phyloP scores from a whole-genome alignment of 306 rosid genomes.

The Cucurbita maxima region DNA sequence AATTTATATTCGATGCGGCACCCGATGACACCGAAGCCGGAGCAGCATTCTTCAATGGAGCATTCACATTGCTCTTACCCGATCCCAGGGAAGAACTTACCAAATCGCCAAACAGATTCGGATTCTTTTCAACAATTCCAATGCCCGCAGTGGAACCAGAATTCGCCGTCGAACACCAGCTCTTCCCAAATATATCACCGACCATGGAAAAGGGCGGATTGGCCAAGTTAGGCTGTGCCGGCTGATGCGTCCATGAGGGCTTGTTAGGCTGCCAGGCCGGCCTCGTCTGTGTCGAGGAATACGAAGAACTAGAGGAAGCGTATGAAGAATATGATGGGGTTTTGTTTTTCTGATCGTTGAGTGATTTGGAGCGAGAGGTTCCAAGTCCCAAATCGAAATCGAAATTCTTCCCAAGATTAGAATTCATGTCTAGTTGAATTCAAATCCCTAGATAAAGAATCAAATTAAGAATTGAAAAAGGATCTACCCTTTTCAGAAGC shows the following conservation, averaged over 20 bases:
- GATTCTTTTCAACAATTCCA: constrained; percentile 52
- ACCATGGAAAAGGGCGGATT: constrained; percentile 61
- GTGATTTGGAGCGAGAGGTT: constrained; percentile 60
- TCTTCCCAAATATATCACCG: constrained; percentile 85
- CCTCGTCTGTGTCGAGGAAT: constrained; percentile 24
- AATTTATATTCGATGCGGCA: constrained; percentile 13
- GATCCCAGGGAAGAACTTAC: constrained; percentile 64
- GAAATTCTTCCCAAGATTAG: constrained; percentile 37
- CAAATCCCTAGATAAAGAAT: background rate
- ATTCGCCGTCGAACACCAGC: constrained; percentile 49
- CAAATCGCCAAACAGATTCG: constrained; percentile 85
- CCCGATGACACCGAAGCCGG: constrained; percentile 4
- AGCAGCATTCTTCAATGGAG: constrained; percentile 53
- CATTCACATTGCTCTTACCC: constrained; percentile 27
- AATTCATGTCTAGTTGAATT: constrained; percentile 28
- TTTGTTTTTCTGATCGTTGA: constrained; percentile 69
- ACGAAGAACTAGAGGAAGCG: constrained; percentile 8
- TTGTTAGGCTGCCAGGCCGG: constrained; percentile 57
- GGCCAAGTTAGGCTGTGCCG: constrained; percentile 32
- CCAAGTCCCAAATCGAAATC: constrained; percentile 86
- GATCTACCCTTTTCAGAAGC: background rate
- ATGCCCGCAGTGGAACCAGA: constrained; percentile 24
- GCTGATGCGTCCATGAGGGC: constrained; percentile 85
- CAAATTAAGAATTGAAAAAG: background rate
- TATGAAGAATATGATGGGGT: constrained; percentile 25